Percentiles rank a stretch among this genome's conserved stretches.
Conservation (phyloP, 768 basidiomycete genomes). For the Cystofilobasidium ferigula region DNA sequence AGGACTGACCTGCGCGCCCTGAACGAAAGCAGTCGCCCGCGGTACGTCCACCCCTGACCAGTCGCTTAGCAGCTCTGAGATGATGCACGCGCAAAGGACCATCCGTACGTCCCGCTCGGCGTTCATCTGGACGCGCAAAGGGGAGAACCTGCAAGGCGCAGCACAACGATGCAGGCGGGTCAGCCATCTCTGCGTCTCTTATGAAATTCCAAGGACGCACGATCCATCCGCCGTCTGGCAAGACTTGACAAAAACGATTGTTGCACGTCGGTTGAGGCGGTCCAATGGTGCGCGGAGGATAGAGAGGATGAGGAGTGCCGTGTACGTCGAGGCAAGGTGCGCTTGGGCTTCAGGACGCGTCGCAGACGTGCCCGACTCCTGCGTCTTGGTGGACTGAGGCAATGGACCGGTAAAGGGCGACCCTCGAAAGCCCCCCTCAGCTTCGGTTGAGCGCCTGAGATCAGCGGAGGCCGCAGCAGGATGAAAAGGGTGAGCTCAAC, state of each 20-base stretch:
- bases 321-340: conserved; percentile 88
- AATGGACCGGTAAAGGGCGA: conserved; percentile 20
- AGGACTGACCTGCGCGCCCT: conserved; percentile 55
- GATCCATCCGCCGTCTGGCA: conserved; percentile 78
- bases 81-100: conserved; percentile 74
- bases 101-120: conserved; percentile 64
- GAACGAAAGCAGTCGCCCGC: conserved; percentile 54
- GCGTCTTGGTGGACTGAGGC: not conserved
- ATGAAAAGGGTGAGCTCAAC: conserved; percentile 28
- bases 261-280: conserved; percentile 54
- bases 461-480: conserved; percentile 7
- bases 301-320: conserved; percentile 68
- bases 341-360: conserved; percentile 50
- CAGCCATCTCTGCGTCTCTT: no score
- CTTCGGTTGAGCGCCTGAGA: conserved; percentile 10
- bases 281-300: conserved; percentile 78
- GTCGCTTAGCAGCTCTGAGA: conserved; percentile 65
- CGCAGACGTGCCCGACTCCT: not conserved
- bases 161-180: no score
- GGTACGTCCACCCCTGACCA: conserved; percentile 63
- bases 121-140: conserved; percentile 16
- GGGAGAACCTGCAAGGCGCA: conserved; percentile 18
- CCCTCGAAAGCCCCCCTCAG: conserved; percentile 18
- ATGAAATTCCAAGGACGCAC: no score
- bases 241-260: conserved; percentile 54